Conservation (phyloP, 441 rosid species). For the Pelargonium citronellum region DNA sequence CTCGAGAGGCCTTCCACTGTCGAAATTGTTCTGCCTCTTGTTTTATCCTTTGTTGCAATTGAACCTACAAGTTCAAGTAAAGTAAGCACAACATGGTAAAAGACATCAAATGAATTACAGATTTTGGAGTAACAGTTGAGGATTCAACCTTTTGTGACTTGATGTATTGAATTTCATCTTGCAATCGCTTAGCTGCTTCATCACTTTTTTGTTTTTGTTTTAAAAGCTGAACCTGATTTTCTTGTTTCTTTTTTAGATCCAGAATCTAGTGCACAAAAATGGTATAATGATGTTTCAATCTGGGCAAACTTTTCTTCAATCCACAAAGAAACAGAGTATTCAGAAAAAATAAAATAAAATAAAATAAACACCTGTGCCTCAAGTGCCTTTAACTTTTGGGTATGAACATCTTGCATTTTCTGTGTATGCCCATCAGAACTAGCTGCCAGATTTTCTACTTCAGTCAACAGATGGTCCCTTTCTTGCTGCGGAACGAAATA, state of each 20-base stretch:
- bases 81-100: neutral
- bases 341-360: neutral
- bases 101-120: neutral
- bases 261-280: slow-evolving; percentile 43
- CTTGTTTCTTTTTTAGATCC: slow-evolving; percentile 95
- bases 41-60: slow-evolving; percentile 30
- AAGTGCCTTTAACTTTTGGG: slow-evolving; percentile 78
- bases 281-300: slow-evolving; percentile 15
- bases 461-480: slow-evolving; percentile 75
- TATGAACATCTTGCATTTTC: slow-evolving; percentile 70
- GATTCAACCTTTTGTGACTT: slow-evolving; percentile 81
- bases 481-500: slow-evolving; percentile 59
- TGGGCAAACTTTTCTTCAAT: neutral
- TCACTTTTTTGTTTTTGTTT: slow-evolving; percentile 97
- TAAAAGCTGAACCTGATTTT: slow-evolving; percentile 86
- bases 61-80: slow-evolving; percentile 20
- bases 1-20: slow-evolving; percentile 32
- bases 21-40: slow-evolving; percentile 32
- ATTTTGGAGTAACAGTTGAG: slow-evolving; percentile 8
- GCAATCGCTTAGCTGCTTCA: slow-evolving; percentile 84
- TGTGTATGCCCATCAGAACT: slow-evolving; percentile 80
- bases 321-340: slow-evolving; percentile 7
- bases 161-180: slow-evolving; percentile 91
- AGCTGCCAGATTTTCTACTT: slow-evolving; percentile 78
- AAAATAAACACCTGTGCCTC: slow-evolving; percentile 93